These are phyloP conservation scores for Ascochyta viciae-villosae DNA, from an alignment of 2,329 filamentous ascomycete species.

Conservation along the genomic window DNA sequence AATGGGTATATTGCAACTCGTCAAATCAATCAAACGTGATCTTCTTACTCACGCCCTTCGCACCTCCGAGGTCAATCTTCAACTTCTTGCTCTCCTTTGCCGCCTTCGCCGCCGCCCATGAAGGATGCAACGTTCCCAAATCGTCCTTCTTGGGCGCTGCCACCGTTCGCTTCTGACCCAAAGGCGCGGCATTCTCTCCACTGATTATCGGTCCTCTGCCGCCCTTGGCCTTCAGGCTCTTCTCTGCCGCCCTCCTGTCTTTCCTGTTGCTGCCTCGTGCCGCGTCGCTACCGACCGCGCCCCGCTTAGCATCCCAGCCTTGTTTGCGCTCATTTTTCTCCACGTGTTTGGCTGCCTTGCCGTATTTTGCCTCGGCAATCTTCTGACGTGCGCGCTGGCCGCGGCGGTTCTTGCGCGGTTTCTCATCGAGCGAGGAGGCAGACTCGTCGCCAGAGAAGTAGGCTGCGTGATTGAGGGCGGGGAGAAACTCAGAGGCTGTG, in stretches of 20 bases:
- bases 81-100: slow-evolving; percentile 63
- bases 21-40: slow-evolving; percentile 63
- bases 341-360: slow-evolving; percentile 72
- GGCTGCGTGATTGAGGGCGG: slow-evolving; percentile 75
- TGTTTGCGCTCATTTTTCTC: slow-evolving; percentile 57
- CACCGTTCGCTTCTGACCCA: slow-evolving; percentile 31
- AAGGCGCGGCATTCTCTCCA: slow-evolving; percentile 42
- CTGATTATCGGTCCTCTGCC: slow-evolving; percentile 39
- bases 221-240: slow-evolving; percentile 22
- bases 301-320: slow-evolving; percentile 66
- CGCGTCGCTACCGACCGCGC: slow-evolving; percentile 55
- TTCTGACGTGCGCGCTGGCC: slow-evolving; percentile 80
- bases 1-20: too few relatives aligned
- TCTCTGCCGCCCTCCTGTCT: slow-evolving; percentile 24
- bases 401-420: slow-evolving; percentile 73
- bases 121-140: slow-evolving; percentile 65
- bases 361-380: slow-evolving; percentile 83
- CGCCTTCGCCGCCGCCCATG: slow-evolving; percentile 68
- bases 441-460: slow-evolving; percentile 82
- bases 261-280: slow-evolving; percentile 28
- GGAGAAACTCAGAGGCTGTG: slow-evolving; percentile 69
- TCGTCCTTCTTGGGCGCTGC: slow-evolving; percentile 58
- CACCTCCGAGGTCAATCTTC: slow-evolving; percentile 40
- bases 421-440: slow-evolving; percentile 63
- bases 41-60: slow-evolving; percentile 60